Base-by-base conservation (phyloP, 1,284 basidiomycete genomes). In the Sporisorium graminicola region DNA sequence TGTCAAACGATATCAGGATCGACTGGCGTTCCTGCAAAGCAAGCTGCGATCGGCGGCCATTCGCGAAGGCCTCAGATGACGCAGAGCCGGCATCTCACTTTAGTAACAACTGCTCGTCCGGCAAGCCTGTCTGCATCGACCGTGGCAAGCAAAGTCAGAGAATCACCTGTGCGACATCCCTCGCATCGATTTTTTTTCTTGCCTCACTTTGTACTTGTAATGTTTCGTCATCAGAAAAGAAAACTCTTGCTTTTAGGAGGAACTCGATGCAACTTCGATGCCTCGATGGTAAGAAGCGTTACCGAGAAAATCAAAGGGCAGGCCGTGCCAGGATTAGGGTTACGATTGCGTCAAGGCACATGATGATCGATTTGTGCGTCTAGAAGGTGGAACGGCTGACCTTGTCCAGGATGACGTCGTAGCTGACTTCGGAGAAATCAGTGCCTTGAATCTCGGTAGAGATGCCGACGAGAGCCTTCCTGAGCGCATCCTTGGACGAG, bases 401-500 rank as follows among this genome's bases (percentile, higher is more conserved):
- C 50, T 62, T 59, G 44, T 65, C 64, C 26, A 60, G 59, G 33
- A 71, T 89, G 73, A 87, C 89, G 58, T 94, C 91, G 84, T 91
- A 89, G 49, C 90, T 89, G 75, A 97, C 90, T 86, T 98, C 95
- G 79, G 88, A 88, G 71, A 83, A 87, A 72, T 95, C 94, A 60
- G 93, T 97, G 65, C 90, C 95, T 87, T 98, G 95, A 78, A 98
- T 90, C 87, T 98, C 94, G 75, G 89, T 68, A 0, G 89, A 88
- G 78, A 94, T 89, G 51, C 93, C 93, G 20, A 90, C 85, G 86
- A 74, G 97, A 50, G 89, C 86, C 74, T 90, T 90, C 85, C 91
- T 90, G 66, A 99, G 87, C 13, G 92, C 93, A 47, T 95, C 93
- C 87, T 92, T 94, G 76, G 96, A 98, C 26, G 94, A 92, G 46